phyloP scores from a whole-genome alignment of 768 basidiomycete genomes.

The Lentinula sp. region DNA sequence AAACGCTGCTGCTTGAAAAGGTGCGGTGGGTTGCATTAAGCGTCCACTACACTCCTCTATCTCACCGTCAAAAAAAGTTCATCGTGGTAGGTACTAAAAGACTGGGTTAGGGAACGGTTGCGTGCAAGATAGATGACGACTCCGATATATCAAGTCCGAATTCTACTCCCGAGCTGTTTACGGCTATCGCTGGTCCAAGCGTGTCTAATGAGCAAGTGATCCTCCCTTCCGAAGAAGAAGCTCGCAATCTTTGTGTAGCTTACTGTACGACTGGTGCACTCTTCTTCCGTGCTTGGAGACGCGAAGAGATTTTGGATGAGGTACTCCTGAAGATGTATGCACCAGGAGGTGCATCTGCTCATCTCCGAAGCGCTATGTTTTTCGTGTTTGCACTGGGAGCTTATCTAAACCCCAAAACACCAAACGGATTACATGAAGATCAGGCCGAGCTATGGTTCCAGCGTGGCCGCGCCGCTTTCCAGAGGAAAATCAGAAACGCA shows the following conservation, averaged over 20 bases:
- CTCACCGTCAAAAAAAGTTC: too few species aligned
- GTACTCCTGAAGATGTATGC: slow-evolving; percentile 1
- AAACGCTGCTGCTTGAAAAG: too few species aligned
- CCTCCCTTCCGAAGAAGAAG: neutral
- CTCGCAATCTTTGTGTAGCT: neutral
- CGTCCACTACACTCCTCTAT: too few species aligned
- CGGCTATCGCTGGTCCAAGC: neutral
- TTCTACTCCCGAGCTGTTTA: neutral
- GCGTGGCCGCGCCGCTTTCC: neutral
- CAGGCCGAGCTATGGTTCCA: slow-evolving; percentile 1
- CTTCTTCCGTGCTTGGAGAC: slow-evolving; percentile 1
- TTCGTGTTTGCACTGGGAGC: slow-evolving; percentile 2
- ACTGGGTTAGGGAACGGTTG: too few species aligned
- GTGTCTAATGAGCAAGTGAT: neutral
- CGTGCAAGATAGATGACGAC: neutral
- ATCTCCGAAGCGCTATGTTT: neutral
- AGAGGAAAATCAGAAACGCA: neutral
- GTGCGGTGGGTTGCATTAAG: too few species aligned
- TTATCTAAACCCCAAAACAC: neutral
- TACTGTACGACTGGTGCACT: neutral
- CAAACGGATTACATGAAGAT: neutral
- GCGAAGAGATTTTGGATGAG: neutral
- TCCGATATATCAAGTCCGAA: neutral
- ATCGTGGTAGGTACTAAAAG: too few species aligned
- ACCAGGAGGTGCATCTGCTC: neutral